phyloP scores from a whole-genome alignment of 192 early-diverging fungal species.

The Backusella morwellensis region DNA sequence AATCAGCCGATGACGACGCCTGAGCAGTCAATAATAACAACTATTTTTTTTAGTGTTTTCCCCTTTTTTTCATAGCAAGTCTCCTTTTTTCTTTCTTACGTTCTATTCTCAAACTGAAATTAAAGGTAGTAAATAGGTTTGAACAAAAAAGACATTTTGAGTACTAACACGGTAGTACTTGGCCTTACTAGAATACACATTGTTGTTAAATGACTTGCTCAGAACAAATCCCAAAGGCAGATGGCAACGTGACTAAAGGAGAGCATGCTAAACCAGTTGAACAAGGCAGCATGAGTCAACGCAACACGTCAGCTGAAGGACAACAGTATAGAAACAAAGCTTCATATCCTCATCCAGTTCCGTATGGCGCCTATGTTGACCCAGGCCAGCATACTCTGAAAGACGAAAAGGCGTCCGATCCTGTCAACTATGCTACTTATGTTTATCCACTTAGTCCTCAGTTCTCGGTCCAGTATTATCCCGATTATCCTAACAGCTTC shows the following conservation, averaged over 20 bases:
- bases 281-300: neutral
- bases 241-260: neutral
- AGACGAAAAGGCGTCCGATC: slow-evolving; percentile 5
- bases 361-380: slow-evolving; percentile 5
- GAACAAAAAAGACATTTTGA: neutral
- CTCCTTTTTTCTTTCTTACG: neutral
- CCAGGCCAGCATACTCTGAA: neutral
- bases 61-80: neutral
- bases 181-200: neutral
- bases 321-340: neutral
- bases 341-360: neutral
- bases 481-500: slow-evolving; percentile 36
- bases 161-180: neutral
- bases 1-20: neutral
- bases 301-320: neutral
- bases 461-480: slow-evolving; percentile 41
- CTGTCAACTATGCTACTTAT: slow-evolving; percentile 25
- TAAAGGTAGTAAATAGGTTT: neutral
- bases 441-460: slow-evolving; percentile 41
- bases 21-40: neutral
- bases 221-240: neutral
- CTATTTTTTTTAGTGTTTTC: neutral
- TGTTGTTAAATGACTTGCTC: neutral
- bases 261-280: neutral
- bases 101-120: neutral